Conservation (phyloP, 2,329 filamentous ascomycete genomes). For the Fusarium anthophilum region DNA sequence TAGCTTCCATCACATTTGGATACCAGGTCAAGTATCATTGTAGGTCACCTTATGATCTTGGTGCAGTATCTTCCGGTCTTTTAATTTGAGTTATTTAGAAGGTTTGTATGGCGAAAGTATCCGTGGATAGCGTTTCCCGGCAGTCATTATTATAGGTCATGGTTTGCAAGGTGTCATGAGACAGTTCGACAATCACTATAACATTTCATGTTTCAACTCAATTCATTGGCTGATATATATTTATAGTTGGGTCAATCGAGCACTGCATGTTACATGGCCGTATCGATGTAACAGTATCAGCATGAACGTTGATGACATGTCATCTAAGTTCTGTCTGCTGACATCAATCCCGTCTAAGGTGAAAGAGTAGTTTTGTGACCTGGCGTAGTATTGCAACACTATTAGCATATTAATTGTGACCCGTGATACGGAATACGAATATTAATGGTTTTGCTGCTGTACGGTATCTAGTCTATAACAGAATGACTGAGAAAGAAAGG, state of each 20-base stretch:
- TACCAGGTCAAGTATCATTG: neutral
- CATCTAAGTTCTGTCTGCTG: neutral
- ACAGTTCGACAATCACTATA: neutral
- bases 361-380: neutral
- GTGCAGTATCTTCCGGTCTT: neutral
- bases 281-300: neutral
- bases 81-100: neutral
- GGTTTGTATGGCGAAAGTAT: neutral
- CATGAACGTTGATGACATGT: neutral
- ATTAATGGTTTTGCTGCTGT: neutral
- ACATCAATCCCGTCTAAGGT: neutral
- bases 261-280: neutral
- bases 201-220: neutral
- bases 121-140: neutral
- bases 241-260: neutral
- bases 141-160: neutral
- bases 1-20: neutral
- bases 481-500: neutral
- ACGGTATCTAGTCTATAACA: neutral
- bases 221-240: neutral
- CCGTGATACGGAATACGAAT: neutral
- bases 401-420: neutral
- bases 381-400: neutral
- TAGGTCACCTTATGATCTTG: neutral
- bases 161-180: neutral